A percentile compares a stretch with the other conserved stretches of the same genome.
Conservation (phyloP, 371 early-diverging fungal genomes). For the Furculomyces boomerangus region DNA sequence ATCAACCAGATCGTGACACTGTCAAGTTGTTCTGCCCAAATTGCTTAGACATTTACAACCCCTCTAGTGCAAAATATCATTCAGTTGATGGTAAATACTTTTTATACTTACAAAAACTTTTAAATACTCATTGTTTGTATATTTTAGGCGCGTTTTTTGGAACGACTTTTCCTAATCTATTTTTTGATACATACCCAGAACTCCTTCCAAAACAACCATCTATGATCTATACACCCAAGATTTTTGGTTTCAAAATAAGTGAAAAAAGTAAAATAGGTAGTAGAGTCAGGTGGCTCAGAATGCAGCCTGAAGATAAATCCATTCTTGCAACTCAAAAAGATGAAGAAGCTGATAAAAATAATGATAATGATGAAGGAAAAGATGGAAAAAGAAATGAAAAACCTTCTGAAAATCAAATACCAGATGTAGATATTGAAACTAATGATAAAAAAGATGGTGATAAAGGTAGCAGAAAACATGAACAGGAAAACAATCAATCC, state of each 20-base stretch:
- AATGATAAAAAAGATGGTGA: too few species aligned
- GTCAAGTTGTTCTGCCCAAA: slow-evolving; percentile 87
- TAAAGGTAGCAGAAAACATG: too few species aligned
- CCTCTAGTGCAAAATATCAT: slow-evolving; percentile 57
- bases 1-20: slow-evolving; percentile 58
- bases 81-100: slow-evolving; percentile 92
- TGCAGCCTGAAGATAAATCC: slow-evolving; percentile 6
- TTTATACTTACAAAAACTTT: too few species aligned
- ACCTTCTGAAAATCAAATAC: too few species aligned
- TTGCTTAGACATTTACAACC: slow-evolving; percentile 87
- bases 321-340: too few species aligned
- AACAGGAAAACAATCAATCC: too few species aligned
- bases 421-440: too few species aligned
- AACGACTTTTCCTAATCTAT: slow-evolving; percentile 89
- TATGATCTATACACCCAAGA: slow-evolving; percentile 75
- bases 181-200: slow-evolving; percentile 75
- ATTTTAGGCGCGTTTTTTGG: slow-evolving; percentile 54
- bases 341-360: background rate
- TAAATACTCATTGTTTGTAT: too few species aligned
- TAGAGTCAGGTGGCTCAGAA: slow-evolving; percentile 61
- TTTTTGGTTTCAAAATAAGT: slow-evolving; percentile 90
- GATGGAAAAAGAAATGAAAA: too few species aligned
- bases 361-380: too few species aligned
- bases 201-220: slow-evolving; percentile 29
- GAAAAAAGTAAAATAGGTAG: slow-evolving; percentile 54